These are phyloP conservation scores for Elsinoe arachidis DNA, from an alignment of 2,329 filamentous ascomycete genomes.

Conservation along the genomic window DNA sequence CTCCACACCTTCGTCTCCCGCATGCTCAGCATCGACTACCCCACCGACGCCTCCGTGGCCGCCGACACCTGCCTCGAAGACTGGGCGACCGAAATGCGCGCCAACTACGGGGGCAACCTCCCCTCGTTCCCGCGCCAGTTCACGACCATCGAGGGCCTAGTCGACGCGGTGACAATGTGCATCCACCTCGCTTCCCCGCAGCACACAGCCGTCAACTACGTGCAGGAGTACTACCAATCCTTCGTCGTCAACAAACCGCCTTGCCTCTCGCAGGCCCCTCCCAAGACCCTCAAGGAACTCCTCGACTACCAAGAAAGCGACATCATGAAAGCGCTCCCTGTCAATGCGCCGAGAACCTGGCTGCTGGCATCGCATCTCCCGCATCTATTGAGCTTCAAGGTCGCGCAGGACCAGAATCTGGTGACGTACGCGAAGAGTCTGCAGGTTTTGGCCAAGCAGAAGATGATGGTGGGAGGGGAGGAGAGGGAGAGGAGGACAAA, in stretches of 20 bases:
- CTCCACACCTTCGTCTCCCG: conserved; percentile 36
- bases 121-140: conserved; percentile 36
- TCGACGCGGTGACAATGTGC: conserved; percentile 44
- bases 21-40: conserved; percentile 24
- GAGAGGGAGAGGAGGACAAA: conserved; percentile 19
- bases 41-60: conserved; percentile 25
- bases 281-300: conserved; percentile 19
- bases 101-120: conserved; percentile 31
- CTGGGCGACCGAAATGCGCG: conserved; percentile 36
- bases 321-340: conserved; percentile 35
- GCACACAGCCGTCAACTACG: conserved; percentile 45
- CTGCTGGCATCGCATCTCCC: conserved; percentile 39
- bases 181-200: conserved; percentile 45
- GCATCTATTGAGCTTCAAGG: conserved; percentile 29
- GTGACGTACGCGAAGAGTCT: conserved; percentile 35
- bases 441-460: conserved; percentile 19
- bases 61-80: conserved; percentile 29
- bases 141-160: conserved; percentile 33
- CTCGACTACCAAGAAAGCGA: conserved; percentile 23
- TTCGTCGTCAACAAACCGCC: conserved; percentile 41
- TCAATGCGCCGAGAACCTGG: conserved; percentile 37
- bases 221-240: conserved; percentile 43
- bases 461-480: conserved; percentile 11
- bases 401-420: conserved; percentile 34
- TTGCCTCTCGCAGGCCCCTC: conserved; percentile 30